phyloP scores from a whole-genome alignment of 257 asterid species.

The Solanum tacnaense region DNA sequence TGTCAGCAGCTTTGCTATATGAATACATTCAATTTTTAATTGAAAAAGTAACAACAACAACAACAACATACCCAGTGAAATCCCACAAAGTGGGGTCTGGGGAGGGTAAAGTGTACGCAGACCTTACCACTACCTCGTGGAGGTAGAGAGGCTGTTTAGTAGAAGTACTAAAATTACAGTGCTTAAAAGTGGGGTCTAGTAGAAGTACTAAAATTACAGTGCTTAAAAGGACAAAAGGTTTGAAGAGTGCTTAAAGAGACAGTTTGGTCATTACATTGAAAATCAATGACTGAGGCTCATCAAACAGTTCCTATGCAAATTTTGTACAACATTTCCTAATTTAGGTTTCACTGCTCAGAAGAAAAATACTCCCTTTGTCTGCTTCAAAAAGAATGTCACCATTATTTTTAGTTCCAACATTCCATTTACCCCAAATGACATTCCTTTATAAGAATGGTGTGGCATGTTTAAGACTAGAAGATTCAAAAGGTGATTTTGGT shows the following conservation, averaged over 20 bases:
- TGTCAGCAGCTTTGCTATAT: not conserved
- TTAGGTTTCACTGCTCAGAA: not conserved
- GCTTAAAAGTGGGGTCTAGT: too few species aligned
- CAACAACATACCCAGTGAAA: too few species aligned
- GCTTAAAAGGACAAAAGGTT: not conserved
- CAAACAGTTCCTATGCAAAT: not conserved
- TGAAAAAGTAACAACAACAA: too few species aligned
- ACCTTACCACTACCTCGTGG: too few species aligned
- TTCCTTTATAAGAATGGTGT: not conserved
- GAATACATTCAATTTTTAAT: not conserved
- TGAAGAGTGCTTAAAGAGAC: not conserved
- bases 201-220: not conserved
- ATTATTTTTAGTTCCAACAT: not conserved
- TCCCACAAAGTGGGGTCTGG: too few species aligned
- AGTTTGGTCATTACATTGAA: not conserved
- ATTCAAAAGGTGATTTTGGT: not conserved
- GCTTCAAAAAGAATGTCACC: not conserved
- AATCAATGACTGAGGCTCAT: not conserved
- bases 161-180: too few species aligned
- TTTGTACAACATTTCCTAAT: not conserved
- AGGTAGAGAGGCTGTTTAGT: too few species aligned
- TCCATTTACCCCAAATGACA: not conserved
- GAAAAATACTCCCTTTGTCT: not conserved
- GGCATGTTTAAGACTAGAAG: not conserved
- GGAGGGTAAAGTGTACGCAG: too few species aligned